Evolutionary conservation across 345 rosid species (phyloP).

Genomic region (Sisymbrium irio): DNA sequence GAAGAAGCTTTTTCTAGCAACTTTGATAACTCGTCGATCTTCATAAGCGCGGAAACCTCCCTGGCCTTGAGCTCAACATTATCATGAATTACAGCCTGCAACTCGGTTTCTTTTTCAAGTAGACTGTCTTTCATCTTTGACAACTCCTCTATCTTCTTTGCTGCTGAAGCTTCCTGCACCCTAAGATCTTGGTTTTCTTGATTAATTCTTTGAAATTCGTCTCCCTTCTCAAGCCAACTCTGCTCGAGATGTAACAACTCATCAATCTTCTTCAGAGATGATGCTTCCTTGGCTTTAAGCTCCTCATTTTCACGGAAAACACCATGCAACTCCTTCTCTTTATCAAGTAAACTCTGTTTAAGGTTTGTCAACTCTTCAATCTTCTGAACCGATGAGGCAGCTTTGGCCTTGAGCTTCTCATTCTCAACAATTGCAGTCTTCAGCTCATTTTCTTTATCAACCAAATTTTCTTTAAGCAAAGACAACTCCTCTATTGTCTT

Average conservation of each 20-base stretch:
- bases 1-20: slow-evolving; percentile 23
- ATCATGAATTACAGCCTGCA: slow-evolving; percentile 35
- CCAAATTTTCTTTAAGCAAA: slow-evolving; percentile 32
- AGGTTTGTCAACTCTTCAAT: slow-evolving; percentile 61
- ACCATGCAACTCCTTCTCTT: slow-evolving; percentile 18
- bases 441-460: slow-evolving; percentile 28
- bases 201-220: neutral
- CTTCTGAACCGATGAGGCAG: slow-evolving; percentile 44
- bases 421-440: slow-evolving; percentile 26
- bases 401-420: slow-evolving; percentile 25
- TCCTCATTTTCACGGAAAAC: slow-evolving; percentile 64
- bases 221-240: slow-evolving; percentile 21
- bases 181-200: slow-evolving; percentile 28
- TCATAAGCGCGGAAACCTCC: slow-evolving; percentile 58
- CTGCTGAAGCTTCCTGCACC: slow-evolving; percentile 15
- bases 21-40: slow-evolving; percentile 25
- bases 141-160: slow-evolving; percentile 33
- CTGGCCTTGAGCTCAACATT: slow-evolving; percentile 32
- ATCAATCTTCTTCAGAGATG: slow-evolving; percentile 26
- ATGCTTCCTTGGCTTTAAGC: slow-evolving; percentile 41
- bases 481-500: slow-evolving; percentile 69
- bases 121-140: slow-evolving; percentile 54
- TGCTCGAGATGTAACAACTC: slow-evolving; percentile 32
- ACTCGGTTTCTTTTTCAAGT: slow-evolving; percentile 70
- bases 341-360: slow-evolving; percentile 26